These are phyloP conservation scores for Rubroboletus pulcherrimus DNA, from an alignment of 768 basidiomycete species.

Conservation along the genomic window DNA sequence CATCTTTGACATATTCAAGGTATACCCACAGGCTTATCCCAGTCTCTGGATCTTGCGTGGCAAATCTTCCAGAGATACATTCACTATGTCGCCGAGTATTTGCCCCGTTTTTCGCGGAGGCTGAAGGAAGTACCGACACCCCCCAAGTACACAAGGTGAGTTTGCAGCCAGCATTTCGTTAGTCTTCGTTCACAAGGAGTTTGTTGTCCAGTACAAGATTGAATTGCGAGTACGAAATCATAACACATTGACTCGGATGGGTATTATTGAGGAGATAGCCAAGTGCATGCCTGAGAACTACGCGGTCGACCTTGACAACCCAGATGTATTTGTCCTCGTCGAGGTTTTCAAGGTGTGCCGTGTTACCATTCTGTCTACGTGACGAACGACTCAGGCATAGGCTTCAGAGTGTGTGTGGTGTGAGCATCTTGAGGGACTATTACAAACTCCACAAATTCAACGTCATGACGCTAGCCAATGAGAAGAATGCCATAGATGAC, in stretches of 20 bases:
- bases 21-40: constrained; percentile 70
- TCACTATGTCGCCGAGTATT: constrained; percentile 55
- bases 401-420: constrained; percentile 67
- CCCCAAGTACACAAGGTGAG: constrained; percentile 44
- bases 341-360: constrained; percentile 75
- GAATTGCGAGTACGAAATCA: constrained; percentile 76
- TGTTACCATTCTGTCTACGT: background rate
- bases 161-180: background rate
- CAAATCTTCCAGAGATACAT: constrained; percentile 68
- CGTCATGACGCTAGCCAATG: constrained; percentile 65
- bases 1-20: constrained; percentile 35
- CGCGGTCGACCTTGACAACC: constrained; percentile 62
- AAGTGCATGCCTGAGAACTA: constrained; percentile 66
- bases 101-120: constrained; percentile 46
- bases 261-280: constrained; percentile 64
- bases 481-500: constrained; percentile 37
- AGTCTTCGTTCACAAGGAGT: background rate
- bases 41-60: constrained; percentile 60
- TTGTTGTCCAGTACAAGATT: constrained; percentile 64
- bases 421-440: constrained; percentile 72
- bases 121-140: constrained; percentile 26
- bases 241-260: constrained; percentile 56
- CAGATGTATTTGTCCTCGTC: constrained; percentile 71
- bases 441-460: constrained; percentile 75
- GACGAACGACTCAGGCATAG: background rate